These are phyloP conservation scores for Oemleria cerasiformis DNA, from an alignment of 306 rosid genomes.

Conservation along the genomic window DNA sequence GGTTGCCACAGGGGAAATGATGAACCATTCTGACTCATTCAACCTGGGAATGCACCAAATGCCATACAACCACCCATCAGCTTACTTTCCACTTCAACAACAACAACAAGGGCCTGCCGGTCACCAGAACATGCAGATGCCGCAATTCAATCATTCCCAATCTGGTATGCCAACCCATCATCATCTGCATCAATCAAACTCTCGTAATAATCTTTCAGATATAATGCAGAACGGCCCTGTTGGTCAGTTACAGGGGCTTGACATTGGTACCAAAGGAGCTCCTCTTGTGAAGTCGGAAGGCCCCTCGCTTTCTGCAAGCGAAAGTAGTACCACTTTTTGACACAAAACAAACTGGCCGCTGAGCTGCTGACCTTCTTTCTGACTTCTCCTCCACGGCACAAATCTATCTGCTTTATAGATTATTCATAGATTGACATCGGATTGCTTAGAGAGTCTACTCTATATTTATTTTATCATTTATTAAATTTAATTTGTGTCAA, in stretches of 20 bases:
- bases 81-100: conserved; percentile 60
- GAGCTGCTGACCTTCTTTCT: conserved; percentile 61
- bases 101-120: conserved; percentile 53
- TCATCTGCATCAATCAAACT: conserved; percentile 60
- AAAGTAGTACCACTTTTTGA: conserved; percentile 83
- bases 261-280: conserved; percentile 68
- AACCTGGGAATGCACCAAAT: conserved; percentile 82
- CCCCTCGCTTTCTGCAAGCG: conserved; percentile 86
- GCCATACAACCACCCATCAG: conserved; percentile 53
- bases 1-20: conserved; percentile 82
- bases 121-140: conserved; percentile 62
- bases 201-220: conserved; percentile 59
- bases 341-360: conserved; percentile 25
- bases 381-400: conserved; percentile 36
- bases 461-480: conserved; percentile 34
- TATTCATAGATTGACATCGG: conserved; percentile 72
- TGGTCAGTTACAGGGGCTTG: conserved; percentile 90
- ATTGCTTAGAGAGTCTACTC: conserved; percentile 53
- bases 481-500: conserved; percentile 41
- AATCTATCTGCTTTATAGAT: conserved; percentile 32
- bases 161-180: conserved; percentile 48
- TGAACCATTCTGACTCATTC: conserved; percentile 71
- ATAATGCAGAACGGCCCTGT: conserved; percentile 76
- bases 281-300: conserved; percentile 68
- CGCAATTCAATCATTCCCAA: conserved; percentile 53